phyloP scores from a whole-genome alignment of 2,329 filamentous ascomycete species.

The Colletotrichum navitas region DNA sequence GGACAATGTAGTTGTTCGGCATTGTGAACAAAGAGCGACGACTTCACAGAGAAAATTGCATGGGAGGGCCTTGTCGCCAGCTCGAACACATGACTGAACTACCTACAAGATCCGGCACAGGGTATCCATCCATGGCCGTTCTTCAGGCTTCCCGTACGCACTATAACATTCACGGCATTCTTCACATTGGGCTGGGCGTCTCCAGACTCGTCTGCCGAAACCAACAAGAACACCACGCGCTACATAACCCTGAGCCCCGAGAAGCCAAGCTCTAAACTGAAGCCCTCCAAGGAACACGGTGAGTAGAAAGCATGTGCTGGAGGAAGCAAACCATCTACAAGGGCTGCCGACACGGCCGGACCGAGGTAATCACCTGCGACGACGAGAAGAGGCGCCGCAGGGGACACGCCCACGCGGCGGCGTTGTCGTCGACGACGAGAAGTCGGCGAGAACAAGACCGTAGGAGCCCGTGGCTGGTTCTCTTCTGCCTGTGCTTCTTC shows the following conservation, averaged over 20 bases:
- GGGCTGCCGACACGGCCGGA: slow-evolving; percentile 11
- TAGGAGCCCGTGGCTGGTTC: slow-evolving; percentile 10
- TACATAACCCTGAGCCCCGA: background rate
- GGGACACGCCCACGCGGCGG: background rate
- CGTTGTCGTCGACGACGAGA: background rate
- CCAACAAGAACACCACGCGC: background rate
- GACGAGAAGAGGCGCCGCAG: background rate
- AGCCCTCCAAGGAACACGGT: too few relatives aligned
- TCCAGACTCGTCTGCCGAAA: background rate
- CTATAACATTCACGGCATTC: background rate
- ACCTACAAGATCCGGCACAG: background rate
- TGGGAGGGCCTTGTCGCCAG: background rate
- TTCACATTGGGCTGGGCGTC: too few relatives aligned
- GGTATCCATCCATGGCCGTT: background rate
- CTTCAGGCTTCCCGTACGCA: background rate
- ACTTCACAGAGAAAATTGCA: background rate
- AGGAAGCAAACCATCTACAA: slow-evolving; percentile 28
- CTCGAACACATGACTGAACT: background rate
- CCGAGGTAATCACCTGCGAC: slow-evolving; percentile 16
- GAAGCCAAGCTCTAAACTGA: background rate
- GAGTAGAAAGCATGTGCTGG: slow-evolving; percentile 22
- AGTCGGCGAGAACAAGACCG: background rate
- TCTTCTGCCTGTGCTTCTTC: slow-evolving; percentile 26
- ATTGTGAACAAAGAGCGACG: background rate
- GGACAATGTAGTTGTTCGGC: background rate